Evolutionary conservation across 1,139 yeast species (phyloP).

Genomic region (Taphrina pruni): DNA sequence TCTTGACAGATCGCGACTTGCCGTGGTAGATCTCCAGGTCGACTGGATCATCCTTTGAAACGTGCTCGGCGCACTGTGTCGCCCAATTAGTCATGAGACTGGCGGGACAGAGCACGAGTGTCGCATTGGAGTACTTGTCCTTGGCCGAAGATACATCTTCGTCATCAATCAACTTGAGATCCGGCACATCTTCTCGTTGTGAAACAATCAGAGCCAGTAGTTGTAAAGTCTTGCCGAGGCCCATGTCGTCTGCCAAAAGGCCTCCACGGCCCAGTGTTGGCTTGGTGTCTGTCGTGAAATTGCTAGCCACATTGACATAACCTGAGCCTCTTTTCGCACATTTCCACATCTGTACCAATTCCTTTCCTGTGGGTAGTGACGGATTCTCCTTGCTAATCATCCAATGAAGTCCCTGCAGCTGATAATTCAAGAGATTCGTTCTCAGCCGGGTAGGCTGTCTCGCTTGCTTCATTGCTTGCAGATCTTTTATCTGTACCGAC

Average conservation of each 20-base stretch:
- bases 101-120: slow-evolving; percentile 88
- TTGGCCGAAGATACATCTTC: slow-evolving; percentile 12
- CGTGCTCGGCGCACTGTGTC: slow-evolving; percentile 68
- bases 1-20: slow-evolving; percentile 55
- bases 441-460: slow-evolving; percentile 42
- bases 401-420: slow-evolving; percentile 88
- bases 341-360: slow-evolving; percentile 43
- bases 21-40: slow-evolving; percentile 70
- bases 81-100: slow-evolving; percentile 91
- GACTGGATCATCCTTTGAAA: slow-evolving; percentile 49
- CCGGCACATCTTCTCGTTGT: slow-evolving; percentile 35
- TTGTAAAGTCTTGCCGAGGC: slow-evolving; percentile 89
- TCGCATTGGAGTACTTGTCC: slow-evolving; percentile 59
- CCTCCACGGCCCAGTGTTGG: slow-evolving; percentile 63
- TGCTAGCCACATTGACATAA: slow-evolving; percentile 43
- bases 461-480: slow-evolving; percentile 42
- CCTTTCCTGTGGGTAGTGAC: slow-evolving; percentile 25
- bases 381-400: slow-evolving; percentile 62
- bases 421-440: slow-evolving; percentile 70
- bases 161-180: slow-evolving; percentile 3
- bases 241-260: slow-evolving; percentile 95
- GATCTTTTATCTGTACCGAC: slow-evolving; percentile 38
- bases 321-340: slow-evolving; percentile 76
- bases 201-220: slow-evolving; percentile 70
- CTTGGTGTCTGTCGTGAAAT: slow-evolving; percentile 14